phyloP scores from a whole-genome alignment of 305 asterid species.

The Fraxinus sp. region DNA sequence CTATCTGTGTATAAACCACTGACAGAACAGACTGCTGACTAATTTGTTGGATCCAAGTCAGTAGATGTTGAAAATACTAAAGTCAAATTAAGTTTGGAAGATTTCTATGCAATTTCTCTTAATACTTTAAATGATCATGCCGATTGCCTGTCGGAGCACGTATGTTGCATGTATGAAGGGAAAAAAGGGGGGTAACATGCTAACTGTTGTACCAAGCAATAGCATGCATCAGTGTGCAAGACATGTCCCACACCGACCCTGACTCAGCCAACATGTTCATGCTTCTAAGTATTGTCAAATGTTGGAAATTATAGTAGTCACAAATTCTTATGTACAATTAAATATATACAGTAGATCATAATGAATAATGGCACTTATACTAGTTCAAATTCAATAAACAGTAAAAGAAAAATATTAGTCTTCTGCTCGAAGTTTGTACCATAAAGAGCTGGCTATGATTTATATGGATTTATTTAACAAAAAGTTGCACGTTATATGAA shows the following conservation, averaged over 20 bases:
- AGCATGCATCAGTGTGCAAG: not conserved
- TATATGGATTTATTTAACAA: not conserved
- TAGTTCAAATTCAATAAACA: not conserved
- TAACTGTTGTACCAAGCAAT: not conserved
- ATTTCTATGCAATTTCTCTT: not conserved
- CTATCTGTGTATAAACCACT: not conserved
- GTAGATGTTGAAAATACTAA: not conserved
- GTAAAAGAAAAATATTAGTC: not conserved
- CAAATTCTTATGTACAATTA: not conserved
- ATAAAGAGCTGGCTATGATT: not conserved
- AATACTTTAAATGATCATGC: not conserved
- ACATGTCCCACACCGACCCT: not conserved
- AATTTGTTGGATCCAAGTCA: not conserved
- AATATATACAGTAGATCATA: not conserved
- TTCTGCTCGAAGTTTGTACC: not conserved
- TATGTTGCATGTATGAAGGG: not conserved
- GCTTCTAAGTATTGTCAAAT: not conserved
- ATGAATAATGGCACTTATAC: not conserved
- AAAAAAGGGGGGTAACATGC: not conserved
- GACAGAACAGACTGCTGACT: not conserved
- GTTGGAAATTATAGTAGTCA: not conserved
- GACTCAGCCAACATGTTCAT: constrained; percentile 1
- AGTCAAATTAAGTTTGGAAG: not conserved
- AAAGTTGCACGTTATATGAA: not conserved
- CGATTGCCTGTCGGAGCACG: not conserved